Percentiles rank a stretch among this genome's conserved stretches.
These are phyloP conservation scores for Umbelopsis vinacea DNA, from an alignment of 192 early-diverging fungal genomes.

Conservation along the genomic window DNA sequence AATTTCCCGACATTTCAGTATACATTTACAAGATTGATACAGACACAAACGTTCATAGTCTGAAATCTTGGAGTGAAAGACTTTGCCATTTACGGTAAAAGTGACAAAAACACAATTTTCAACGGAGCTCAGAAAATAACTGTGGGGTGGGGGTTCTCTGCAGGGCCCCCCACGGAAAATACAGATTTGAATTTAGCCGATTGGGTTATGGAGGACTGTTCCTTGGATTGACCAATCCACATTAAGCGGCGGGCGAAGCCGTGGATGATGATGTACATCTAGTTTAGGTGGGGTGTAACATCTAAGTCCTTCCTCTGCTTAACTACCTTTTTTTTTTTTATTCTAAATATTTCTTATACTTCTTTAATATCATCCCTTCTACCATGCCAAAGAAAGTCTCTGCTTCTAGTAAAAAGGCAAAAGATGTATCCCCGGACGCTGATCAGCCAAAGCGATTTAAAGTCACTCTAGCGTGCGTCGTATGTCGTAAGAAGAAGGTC, in stretches of 20 bases:
- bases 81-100: slow-evolving; percentile 12
- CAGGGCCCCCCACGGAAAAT: slow-evolving; percentile 17
- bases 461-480: slow-evolving; percentile 40
- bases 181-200: slow-evolving; percentile 17
- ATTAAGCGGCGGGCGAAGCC: background rate
- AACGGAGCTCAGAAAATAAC: background rate
- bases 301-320: background rate
- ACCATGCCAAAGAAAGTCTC: slow-evolving; percentile 6
- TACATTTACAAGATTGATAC: background rate
- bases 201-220: background rate
- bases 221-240: slow-evolving; percentile 3
- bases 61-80: background rate
- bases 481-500: slow-evolving; percentile 81
- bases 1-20: too few species aligned
- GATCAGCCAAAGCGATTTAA: slow-evolving; percentile 34
- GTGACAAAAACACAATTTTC: slow-evolving; percentile 7
- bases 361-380: background rate
- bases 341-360: background rate
- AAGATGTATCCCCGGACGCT: background rate
- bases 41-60: background rate
- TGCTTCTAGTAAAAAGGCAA: background rate
- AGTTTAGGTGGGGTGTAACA: slow-evolving; percentile 10
- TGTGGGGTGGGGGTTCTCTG: slow-evolving; percentile 3
- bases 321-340: background rate
- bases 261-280: background rate